Evolutionary conservation across 345 rosid species (phyloP), one percentile per base, ranked within the genome.

Genomic region (Passiflora organensis): DNA sequence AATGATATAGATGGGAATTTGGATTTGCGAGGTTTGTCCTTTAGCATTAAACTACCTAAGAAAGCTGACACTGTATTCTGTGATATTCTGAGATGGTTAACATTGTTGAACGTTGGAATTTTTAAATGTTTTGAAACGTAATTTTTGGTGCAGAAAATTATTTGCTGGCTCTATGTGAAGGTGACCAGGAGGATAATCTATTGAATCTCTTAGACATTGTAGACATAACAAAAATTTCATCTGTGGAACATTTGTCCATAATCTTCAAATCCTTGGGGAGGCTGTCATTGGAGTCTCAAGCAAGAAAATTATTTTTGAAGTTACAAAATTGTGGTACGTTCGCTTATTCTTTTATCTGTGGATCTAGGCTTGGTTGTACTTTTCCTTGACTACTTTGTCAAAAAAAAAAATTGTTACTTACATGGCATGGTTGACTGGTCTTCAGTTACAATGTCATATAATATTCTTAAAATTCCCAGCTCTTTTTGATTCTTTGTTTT

Each of bases 231-330:
- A 72, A 63, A 59, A 15, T 93, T 65, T 69, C 76, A 52, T 79
- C 85, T 1, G 28, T 39, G 39, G 65, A 66, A 51, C 58, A 73
- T 60, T 41, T 72, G 53, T 48, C 48, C 44, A 70, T 54, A 38
- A 59, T 93, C 72, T 86, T 89, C 59, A 71, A 68, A 59, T 80
- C 75, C 64, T 68, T 89, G 53, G 96, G 94, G 53, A 83, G 80
- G 67, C 71, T 76, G 56, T 65, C 68, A 14, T 51, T 83, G 70
- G 91, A 78, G 56, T 75, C 84, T 32, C 54, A 51, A 28, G 85
- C 78, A 10, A 68, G 51, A 58, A 83, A 78, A 66, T 77, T 81
- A 64, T 85, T 93, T 59, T 46, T 53, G 56, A 65, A 65, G 32
- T 62, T 82, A 32, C 74, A 75, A 72, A 58, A 48, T 13, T 46